A percentile compares a stretch with the other conserved stretches of the same genome.
Evolutionary conservation across 805 yeast species (phyloP).

Genomic region (Saccharomycopsis sp.): DNA sequence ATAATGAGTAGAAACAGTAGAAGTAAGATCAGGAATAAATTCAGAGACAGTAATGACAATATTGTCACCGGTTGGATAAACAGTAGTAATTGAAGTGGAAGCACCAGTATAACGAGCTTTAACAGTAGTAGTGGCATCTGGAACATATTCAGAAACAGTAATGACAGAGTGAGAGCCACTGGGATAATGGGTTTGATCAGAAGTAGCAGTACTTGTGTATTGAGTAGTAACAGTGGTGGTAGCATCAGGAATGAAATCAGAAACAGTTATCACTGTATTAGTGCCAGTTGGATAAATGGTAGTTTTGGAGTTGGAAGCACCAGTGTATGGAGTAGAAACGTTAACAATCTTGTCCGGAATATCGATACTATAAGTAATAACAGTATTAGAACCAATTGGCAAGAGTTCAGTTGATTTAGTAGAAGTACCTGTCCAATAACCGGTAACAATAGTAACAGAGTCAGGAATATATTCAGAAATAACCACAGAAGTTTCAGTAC

Average conservation of each 20-base stretch:
- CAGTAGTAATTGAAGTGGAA: no score
- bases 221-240: slow-evolving; percentile 4
- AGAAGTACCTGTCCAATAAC: background rate
- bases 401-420: background rate
- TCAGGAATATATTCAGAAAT: slow-evolving; percentile 3
- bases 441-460: background rate
- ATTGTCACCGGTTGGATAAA: no score
- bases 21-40: no score
- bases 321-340: slow-evolving; percentile 4
- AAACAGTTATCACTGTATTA: slow-evolving; percentile 1
- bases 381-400: slow-evolving; percentile 4
- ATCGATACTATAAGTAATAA: background rate
- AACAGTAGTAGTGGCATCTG: no score
- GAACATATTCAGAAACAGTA: no score
- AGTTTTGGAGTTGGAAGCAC: slow-evolving; percentile 4
- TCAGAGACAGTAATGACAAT: no score
- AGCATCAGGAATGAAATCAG: slow-evolving; percentile 2
- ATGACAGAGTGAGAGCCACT: slow-evolving; percentile 1
- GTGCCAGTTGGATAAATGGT: slow-evolving; percentile 1
- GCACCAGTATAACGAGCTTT: no score
- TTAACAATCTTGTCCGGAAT: slow-evolving; percentile 8
- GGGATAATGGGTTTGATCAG: slow-evolving; percentile 7
- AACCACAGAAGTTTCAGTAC: background rate
- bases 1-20: no score
- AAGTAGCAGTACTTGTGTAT: slow-evolving; percentile 5